Percentiles rank a stretch among this genome's conserved stretches.
Conservation (phyloP, 192 early-diverging fungal species). For the Gaertneriomyces semiglobifer region DNA sequence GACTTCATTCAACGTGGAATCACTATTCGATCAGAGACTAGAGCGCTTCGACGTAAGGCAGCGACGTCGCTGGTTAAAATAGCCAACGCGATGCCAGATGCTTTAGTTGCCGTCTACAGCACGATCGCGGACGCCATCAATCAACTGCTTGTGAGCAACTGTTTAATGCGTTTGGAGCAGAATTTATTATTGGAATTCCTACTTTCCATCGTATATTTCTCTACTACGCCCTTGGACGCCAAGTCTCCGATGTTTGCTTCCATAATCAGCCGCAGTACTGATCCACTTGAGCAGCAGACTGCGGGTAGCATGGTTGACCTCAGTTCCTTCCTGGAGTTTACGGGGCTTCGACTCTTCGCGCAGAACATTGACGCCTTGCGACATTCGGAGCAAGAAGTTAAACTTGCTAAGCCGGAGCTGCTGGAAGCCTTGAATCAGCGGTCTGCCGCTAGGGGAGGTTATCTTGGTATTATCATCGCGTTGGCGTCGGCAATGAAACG, state of each 20-base stretch:
- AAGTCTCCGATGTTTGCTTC: constrained; percentile 21
- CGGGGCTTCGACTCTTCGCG: not conserved
- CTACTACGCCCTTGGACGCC: constrained; percentile 9
- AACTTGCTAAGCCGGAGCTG: not conserved
- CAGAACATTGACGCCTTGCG: not conserved
- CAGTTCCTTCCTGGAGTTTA: not conserved
- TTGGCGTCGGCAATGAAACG: not conserved
- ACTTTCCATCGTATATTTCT: constrained; percentile 31
- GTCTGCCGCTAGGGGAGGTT: too few species aligned
- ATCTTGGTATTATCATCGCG: too few species aligned
- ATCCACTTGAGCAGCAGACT: constrained; percentile 18
- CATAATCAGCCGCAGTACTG: constrained; percentile 18
- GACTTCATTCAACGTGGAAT: constrained; percentile 10
- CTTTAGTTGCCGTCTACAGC: constrained; percentile 27
- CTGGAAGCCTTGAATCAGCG: not conserved
- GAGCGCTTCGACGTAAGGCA: constrained; percentile 33
- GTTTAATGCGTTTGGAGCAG: too few species aligned
- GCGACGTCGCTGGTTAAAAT: constrained; percentile 34
- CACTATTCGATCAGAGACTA: constrained; percentile 30
- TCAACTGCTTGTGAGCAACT: too few species aligned
- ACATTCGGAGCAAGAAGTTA: not conserved
- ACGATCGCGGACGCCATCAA: too few species aligned
- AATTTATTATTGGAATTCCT: constrained; percentile 32
- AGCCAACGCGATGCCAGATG: constrained; percentile 39
- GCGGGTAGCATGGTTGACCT: not conserved